Base-by-base conservation (phyloP, 2,329 filamentous ascomycete genomes). In the Alternaria metachromatica region DNA sequence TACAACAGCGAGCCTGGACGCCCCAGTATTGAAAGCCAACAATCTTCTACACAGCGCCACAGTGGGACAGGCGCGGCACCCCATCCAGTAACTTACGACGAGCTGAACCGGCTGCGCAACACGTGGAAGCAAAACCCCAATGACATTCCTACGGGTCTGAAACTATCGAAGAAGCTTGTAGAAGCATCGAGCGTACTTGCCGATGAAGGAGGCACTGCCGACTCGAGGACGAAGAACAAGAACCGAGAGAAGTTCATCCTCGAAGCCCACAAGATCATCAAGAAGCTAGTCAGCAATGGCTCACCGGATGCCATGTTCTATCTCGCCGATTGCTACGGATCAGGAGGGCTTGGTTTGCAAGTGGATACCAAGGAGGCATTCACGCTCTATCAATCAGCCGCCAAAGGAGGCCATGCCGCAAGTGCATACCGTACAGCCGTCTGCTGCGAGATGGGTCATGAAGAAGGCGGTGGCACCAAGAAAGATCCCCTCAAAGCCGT, bases 351-450 rank as follows among this genome's bases (percentile, higher is more conserved):
- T 21, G 93, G 94, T 6, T 82, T 92, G 12, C 90, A 95, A 72
- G 86, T 89, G 0, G 95, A 98, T 73, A 88, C 92, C 56, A 97
- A 96, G 75, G 94, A 98, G 82, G 96, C 96, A 0, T 99, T 97
- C 78, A 90, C 89, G 2, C 84, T 98, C 10, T 99, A 99, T 74
- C 94, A 97, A 80, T 94, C 93, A 10, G 94, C 95, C 3, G 96
- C 96, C 0, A 99, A 98, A 82, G 82, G 90, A 12, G 93, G 93
- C 1, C 94, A 99, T 78, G 87, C 92, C 2, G 90, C 92, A 58
- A 92, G 93, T 26, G 96, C 96, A 0, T 99, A 98, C 79, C 89
- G 96, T 58, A 97, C 96, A 25, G 96, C 96, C 0, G 95, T 99
- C 0, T 99, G 96, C 82, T 98, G 96, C 76, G 96, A 99, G 79